Base-by-base conservation (phyloP, 148 eudicot species). In the Persicaria tinctoria region DNA sequence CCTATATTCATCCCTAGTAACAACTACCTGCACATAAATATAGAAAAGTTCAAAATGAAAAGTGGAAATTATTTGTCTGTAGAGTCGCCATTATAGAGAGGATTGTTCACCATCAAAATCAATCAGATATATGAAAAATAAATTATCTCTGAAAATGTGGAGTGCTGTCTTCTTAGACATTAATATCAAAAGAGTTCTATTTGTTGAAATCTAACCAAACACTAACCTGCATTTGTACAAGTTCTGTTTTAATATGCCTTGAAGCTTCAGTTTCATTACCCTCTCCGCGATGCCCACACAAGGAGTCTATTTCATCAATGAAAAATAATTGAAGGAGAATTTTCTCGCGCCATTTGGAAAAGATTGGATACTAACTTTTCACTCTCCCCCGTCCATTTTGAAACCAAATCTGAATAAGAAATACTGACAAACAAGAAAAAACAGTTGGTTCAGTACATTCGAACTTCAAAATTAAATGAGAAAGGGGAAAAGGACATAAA, bases 361-460 rank as follows among this genome's bases (percentile, higher is more conserved):
- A 95, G 97, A 82, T 95, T 95, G 76, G 96, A 82, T 54, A 95
- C 99, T 74, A 95, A 82, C 86, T 95, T 95, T 79, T 95, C 99
- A 85, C 99, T 95, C 86, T 95, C 99, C 72, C 99, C 99, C 99
- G 92, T 95, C 99, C 99, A 95, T 84, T 95, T 95, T 70, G 99
- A 95, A 75, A 95, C 99, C 80, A 95, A 81, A 78, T 95, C 97
- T 56, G 99, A 95, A n/a, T 97, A 95, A 73, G 99, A 95, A 76
- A 95, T 80, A 79, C 99, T 95, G 86, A 77, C 73, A 70, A 73
- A 74, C 75, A 51, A 82, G 75, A 80, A 80, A 64, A 84, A 79
- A 59, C 69, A 82, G 87, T 82, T 88, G 84, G 81, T 82, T 76
- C 82, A 66, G 5, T 13, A 66, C 14, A 13, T 66, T 44, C 12